These are phyloP conservation scores for Solanum chilense DNA, from an alignment of 257 asterid genomes.

Conservation along the genomic window DNA sequence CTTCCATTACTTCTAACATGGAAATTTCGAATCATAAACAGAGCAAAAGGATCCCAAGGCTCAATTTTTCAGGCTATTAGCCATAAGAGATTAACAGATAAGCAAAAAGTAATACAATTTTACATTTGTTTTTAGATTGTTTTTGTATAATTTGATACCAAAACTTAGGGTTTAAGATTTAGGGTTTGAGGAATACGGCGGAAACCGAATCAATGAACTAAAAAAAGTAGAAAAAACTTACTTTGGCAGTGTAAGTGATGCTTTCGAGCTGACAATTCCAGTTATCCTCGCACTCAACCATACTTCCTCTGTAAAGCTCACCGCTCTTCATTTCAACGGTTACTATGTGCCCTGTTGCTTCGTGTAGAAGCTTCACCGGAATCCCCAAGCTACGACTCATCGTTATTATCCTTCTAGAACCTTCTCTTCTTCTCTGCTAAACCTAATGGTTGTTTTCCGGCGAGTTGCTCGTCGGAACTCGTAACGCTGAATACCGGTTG, in stretches of 20 bases:
- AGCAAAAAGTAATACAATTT: neutral
- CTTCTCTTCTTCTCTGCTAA: neutral
- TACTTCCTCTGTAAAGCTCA: slow-evolving; percentile 82
- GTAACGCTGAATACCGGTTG: neutral
- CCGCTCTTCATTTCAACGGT: slow-evolving; percentile 87
- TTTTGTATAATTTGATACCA: neutral
- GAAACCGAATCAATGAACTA: neutral
- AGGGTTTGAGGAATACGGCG: neutral
- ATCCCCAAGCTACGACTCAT: slow-evolving; percentile 91
- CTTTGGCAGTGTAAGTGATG: slow-evolving; percentile 43
- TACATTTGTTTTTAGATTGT: neutral
- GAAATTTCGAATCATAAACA: neutral
- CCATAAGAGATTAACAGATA: neutral
- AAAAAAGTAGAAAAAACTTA: neutral
- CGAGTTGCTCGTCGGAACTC: neutral
- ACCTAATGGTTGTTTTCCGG: neutral
- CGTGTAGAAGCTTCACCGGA: slow-evolving; percentile 93
- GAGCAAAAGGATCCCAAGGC: neutral
- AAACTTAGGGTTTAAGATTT: neutral
- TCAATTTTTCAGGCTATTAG: neutral
- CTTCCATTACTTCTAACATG: neutral
- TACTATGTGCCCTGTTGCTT: slow-evolving; percentile 83
- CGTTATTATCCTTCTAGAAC: neutral
- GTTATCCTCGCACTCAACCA: slow-evolving; percentile 50
- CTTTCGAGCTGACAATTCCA: slow-evolving; percentile 46